phyloP scores from a whole-genome alignment of 805 yeast genomes.

The Saturnispora diversa region DNA sequence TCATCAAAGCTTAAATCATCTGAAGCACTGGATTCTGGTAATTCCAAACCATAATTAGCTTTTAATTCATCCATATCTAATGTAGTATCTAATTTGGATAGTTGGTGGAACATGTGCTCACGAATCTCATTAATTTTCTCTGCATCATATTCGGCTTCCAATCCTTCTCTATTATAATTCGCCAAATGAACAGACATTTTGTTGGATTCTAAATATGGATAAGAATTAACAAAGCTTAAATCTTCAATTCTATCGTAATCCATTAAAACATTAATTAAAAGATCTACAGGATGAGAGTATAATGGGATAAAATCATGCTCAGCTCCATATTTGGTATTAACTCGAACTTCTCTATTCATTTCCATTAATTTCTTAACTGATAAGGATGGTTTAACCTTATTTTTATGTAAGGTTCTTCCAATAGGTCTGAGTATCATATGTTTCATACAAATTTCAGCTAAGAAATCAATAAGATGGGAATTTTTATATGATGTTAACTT shows the following conservation, averaged over 20 bases:
- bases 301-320: conserved; percentile 13
- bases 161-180: conserved; percentile 21
- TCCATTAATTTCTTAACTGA: conserved; percentile 6
- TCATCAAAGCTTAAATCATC: no score
- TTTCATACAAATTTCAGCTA: conserved; percentile 12
- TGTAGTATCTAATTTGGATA: conserved; percentile 17
- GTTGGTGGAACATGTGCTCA: conserved; percentile 11
- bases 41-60: conserved; percentile 12
- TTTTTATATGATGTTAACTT: conserved; percentile 20
- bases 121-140: conserved; percentile 8
- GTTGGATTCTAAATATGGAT: conserved; percentile 14
- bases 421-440: conserved; percentile 7
- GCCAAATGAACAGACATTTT: conserved; percentile 19
- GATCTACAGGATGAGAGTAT: conserved; percentile 18
- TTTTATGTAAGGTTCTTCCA: conserved; percentile 8
- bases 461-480: conserved; percentile 13
- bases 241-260: conserved; percentile 15
- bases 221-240: conserved; percentile 18
- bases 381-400: neutral
- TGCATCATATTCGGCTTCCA: conserved; percentile 7
- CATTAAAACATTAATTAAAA: conserved; percentile 18
- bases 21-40: no score
- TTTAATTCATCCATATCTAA: conserved; percentile 13
- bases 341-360: conserved; percentile 10
- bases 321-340: neutral